A percentile compares a stretch with the other conserved stretches of the same genome.
Conservation (phyloP, 1,284 basidiomycete species). For the Marasmius sp. region DNA sequence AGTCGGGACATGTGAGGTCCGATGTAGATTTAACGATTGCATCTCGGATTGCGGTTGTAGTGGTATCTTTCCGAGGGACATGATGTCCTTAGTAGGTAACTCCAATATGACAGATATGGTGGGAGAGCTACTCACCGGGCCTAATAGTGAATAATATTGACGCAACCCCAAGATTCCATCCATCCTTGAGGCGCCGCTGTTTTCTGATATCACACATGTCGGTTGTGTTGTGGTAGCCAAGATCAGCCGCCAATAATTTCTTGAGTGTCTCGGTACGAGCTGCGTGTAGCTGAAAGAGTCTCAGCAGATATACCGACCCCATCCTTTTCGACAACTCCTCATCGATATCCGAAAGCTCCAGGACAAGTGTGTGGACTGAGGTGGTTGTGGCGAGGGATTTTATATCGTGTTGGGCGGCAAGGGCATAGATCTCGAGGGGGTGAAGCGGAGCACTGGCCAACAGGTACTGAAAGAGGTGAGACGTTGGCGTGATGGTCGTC, state of each 20-base stretch:
- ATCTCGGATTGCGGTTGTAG: neutral
- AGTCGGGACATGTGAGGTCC: neutral
- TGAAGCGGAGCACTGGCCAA: neutral
- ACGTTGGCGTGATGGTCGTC: neutral
- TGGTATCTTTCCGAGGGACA: neutral
- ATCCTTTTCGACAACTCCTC: conserved; percentile 1
- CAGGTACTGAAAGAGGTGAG: neutral
- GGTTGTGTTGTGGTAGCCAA: neutral
- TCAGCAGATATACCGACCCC: neutral
- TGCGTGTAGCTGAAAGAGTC: neutral
- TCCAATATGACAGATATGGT: neutral
- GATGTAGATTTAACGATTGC: neutral
- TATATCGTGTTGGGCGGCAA: conserved; percentile 2
- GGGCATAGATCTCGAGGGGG: conserved; percentile 1
- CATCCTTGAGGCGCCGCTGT: neutral
- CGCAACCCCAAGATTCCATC: neutral
- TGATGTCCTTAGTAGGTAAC: neutral
- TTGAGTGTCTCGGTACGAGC: neutral
- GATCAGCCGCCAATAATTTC: neutral
- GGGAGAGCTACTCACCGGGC: neutral
- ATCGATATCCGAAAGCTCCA: neutral
- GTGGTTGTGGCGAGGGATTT: neutral
- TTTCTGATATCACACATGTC: neutral
- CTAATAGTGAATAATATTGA: neutral
- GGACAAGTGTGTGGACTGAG: neutral